A percentile compares a stretch with the other conserved stretches of the same genome.
Evolutionary conservation across 2,329 filamentous ascomycete genomes (phyloP).

Genomic region (Colletotrichum agaves): DNA sequence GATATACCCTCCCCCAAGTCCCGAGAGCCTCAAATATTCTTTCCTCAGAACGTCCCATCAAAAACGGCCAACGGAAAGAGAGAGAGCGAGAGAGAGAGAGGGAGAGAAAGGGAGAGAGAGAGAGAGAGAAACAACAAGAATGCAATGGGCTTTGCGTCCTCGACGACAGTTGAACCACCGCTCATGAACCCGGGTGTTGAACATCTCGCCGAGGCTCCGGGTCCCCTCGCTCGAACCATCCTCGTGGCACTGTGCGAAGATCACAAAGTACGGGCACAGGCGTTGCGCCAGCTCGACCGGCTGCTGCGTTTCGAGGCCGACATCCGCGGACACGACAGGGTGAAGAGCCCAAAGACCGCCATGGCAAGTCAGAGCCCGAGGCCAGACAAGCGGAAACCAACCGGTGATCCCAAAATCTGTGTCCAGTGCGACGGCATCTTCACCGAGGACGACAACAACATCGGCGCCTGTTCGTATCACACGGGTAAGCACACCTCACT

Average conservation of each 20-base stretch:
- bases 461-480: constrained; percentile 36
- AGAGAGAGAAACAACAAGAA: too few relatives aligned
- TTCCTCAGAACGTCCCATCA: background rate
- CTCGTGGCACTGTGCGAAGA: constrained; percentile 38
- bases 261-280: constrained; percentile 20
- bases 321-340: constrained; percentile 5
- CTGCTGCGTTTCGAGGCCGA: constrained; percentile 32
- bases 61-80: background rate
- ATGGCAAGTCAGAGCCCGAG: background rate
- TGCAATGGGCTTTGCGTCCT: constrained; percentile 19
- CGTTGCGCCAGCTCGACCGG: constrained; percentile 34
- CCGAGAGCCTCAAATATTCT: constrained; percentile 26
- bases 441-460: constrained; percentile 34
- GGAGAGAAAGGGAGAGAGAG: too few relatives aligned
- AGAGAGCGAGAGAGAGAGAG: too few relatives aligned
- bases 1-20: constrained; percentile 24
- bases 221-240: constrained; percentile 32
- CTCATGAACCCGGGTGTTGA: constrained; percentile 30
- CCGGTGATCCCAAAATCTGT: constrained; percentile 35
- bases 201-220: constrained; percentile 33
- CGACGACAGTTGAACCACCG: constrained; percentile 13
- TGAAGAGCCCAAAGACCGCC: constrained; percentile 17
- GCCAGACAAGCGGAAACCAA: constrained; percentile 26
- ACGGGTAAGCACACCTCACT: constrained; percentile 26
- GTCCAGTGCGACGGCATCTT: constrained; percentile 38